Base-by-base conservation (phyloP, 768 basidiomycete genomes). In the Paxillus rubicundulus region DNA sequence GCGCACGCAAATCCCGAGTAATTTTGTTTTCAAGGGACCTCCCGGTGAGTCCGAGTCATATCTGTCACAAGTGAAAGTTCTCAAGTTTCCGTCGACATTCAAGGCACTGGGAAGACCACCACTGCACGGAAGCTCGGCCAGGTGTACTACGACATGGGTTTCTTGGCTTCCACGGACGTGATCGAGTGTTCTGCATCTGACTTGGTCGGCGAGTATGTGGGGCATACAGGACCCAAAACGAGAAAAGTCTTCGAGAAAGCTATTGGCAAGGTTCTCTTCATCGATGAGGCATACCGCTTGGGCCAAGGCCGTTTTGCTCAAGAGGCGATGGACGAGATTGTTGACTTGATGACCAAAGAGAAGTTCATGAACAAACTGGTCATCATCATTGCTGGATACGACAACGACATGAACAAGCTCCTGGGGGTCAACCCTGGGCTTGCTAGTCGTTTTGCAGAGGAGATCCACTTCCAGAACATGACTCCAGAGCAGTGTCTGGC, bases 241-340 rank as follows among this genome's bases (percentile, higher is more conserved):
- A 74, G 70, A 54, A 73, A 77, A 39, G 62, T 81, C 1, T 80
- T 89, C 44, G 82, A 86, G 41, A 83, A 81, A 58, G 86, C 84
- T 1, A 72, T 86, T 0, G 86, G 86, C 1, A 77, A 79, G 50
- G 83, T 89, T 3, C 75, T 87, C 6, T 88, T 89, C 69, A 75
- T 88, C 41, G 86, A 88, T 50, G 87, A 89, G 59, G 87, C 86
- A 0, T 89, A 89, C 59, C 74, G 85, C 12, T 70, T 89, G 21
- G 68, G 74, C 9, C 75, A 84, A 49, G 85, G 85, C 1, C 80
- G 71, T 7, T 89, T 86, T 56, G 84, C 85, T 1, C 77, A 86
- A 59, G 87, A 89, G 60, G 87, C 87, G 10, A 77, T 87, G 36
- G 87, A 89, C 59, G 87, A 89, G 57, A 62, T 89, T n/a, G 87